These are phyloP conservation scores for Streptanthus diversifolius DNA, from an alignment of 345 rosid genomes.

Conservation along the genomic window DNA sequence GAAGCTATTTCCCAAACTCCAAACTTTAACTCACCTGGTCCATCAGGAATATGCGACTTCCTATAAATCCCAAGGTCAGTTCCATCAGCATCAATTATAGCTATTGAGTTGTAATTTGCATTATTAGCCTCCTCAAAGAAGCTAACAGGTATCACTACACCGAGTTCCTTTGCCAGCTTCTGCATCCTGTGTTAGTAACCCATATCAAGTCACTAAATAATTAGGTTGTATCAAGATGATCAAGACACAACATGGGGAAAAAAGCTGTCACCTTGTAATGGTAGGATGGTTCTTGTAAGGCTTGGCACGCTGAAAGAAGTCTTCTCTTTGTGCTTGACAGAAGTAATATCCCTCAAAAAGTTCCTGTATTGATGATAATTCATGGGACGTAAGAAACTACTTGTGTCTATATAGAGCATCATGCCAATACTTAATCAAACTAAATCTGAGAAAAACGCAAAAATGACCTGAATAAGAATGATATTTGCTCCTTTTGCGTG, in stretches of 20 bases:
- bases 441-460: not conserved
- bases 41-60: slow-evolving; percentile 97
- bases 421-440: not conserved
- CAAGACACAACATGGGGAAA: not conserved
- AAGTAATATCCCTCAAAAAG: slow-evolving; percentile 96
- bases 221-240: not conserved
- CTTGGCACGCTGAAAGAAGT: slow-evolving; percentile 67
- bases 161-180: slow-evolving; percentile 76
- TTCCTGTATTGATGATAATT: slow-evolving; percentile 47
- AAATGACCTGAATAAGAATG: slow-evolving; percentile 79
- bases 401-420: not conserved
- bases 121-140: slow-evolving; percentile 95
- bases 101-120: slow-evolving; percentile 88
- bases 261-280: slow-evolving; percentile 50
- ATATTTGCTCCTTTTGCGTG: slow-evolving; percentile 66
- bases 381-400: not conserved
- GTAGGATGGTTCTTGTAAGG: slow-evolving; percentile 85
- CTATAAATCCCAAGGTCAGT: slow-evolving; percentile 87
- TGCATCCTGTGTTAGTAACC: slow-evolving; percentile 58
- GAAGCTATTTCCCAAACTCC: slow-evolving; percentile 4
- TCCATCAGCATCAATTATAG: slow-evolving; percentile 91
- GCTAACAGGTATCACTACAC: slow-evolving; percentile 86
- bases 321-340: slow-evolving; percentile 97
- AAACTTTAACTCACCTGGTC: slow-evolving; percentile 58
- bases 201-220: not conserved